A percentile compares a stretch with the other conserved stretches of the same genome.
These are phyloP conservation scores for Samsoniella hepiali DNA, from an alignment of 2,329 filamentous ascomycete genomes.

Conservation along the genomic window DNA sequence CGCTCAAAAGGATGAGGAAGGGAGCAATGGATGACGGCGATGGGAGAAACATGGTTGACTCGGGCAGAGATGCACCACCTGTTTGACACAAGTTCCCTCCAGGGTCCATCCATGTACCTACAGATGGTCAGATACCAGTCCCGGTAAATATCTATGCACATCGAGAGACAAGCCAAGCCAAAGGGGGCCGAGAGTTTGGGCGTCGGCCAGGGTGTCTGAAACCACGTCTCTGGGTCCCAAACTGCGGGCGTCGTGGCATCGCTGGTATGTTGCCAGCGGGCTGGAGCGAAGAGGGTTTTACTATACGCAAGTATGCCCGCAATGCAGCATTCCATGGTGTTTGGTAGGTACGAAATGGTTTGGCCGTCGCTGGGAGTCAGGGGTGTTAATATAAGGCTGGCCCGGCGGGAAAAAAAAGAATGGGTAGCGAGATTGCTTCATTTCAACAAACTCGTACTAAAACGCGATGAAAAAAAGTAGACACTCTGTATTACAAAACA, in stretches of 20 bases:
- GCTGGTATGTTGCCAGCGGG: background rate
- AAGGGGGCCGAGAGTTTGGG: conserved; percentile 4
- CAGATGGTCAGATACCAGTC: background rate
- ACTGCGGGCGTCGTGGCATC: background rate
- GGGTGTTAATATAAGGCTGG: too few species aligned
- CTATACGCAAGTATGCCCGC: background rate
- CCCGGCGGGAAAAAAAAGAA: background rate
- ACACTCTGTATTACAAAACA: too few species aligned
- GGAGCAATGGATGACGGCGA: background rate
- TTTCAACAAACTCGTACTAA: background rate
- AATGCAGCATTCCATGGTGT: background rate
- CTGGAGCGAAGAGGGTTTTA: background rate
- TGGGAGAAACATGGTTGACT: background rate
- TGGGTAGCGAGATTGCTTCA: conserved; percentile 7
- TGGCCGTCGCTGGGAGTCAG: too few species aligned
- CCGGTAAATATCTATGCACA: background rate
- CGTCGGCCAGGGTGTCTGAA: conserved; percentile 2
- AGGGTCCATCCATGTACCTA: background rate
- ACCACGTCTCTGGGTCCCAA: background rate
- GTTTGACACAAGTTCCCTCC: background rate
- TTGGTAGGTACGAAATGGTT: too few species aligned
- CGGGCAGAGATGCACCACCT: background rate
- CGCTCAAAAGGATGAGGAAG: background rate
- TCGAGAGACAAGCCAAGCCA: background rate
- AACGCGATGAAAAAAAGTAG: too few species aligned